Evolutionary conservation across 306 rosid species (phyloP).

Genomic region (Quercus dentata): DNA sequence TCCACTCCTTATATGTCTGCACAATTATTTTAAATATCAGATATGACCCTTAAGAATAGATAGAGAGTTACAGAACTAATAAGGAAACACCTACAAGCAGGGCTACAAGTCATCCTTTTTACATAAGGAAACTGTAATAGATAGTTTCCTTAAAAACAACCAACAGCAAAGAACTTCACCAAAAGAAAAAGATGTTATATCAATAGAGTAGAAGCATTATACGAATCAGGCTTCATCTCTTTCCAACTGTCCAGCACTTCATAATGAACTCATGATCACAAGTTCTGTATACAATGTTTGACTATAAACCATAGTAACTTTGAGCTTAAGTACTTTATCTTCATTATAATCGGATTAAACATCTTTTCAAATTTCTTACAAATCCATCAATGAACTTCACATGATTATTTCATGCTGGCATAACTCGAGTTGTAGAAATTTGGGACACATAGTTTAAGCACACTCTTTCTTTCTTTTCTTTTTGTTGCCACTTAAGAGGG

Average conservation of each 20-base stretch:
- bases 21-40: conserved; percentile 12
- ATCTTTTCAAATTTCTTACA: not conserved
- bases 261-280: not conserved
- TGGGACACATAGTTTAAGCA: not conserved
- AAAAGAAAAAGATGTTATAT: not conserved
- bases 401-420: not conserved
- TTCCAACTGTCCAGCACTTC: not conserved
- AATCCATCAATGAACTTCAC: not conserved
- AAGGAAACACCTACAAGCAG: not conserved
- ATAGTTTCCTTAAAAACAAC: not conserved
- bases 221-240: not conserved
- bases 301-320: not conserved
- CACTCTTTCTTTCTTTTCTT: no score
- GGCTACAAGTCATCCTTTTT: not conserved
- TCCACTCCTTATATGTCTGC: conserved; percentile 82
- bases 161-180: not conserved
- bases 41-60: not conserved
- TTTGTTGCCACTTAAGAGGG: no score
- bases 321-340: not conserved
- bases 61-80: not conserved
- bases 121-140: not conserved
- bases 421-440: not conserved
- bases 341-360: not conserved
- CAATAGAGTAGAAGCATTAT: not conserved
- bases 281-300: not conserved